Conservation (phyloP, 345 rosid genomes). For the Eucalyptus tenuipes region DNA sequence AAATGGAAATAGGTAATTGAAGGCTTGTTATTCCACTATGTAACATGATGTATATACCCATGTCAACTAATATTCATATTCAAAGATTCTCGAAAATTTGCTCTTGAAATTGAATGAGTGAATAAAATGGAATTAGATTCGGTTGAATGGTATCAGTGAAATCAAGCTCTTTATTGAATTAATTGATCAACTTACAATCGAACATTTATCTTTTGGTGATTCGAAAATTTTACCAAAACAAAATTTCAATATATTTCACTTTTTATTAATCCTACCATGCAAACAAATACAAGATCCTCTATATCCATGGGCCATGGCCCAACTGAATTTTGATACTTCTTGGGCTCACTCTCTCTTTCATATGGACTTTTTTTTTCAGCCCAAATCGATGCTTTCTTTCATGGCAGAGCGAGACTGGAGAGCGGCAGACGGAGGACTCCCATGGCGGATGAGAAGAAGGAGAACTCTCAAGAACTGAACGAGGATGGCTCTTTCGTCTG, state of each 20-base stretch:
- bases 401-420: background rate
- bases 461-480: background rate
- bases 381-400: background rate
- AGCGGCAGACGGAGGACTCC: background rate
- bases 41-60: background rate
- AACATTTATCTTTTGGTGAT: background rate
- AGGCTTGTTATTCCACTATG: background rate
- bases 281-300: background rate
- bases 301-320: background rate
- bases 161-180: background rate
- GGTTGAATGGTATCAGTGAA: fast-evolving
- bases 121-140: background rate
- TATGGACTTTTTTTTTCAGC: background rate
- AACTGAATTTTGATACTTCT: background rate
- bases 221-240: background rate
- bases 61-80: background rate
- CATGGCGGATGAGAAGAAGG: background rate
- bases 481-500: slow-evolving; percentile 43
- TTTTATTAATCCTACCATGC: background rate
- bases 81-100: fast-evolving
- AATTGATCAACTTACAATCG: background rate
- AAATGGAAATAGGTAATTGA: background rate
- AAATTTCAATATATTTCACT: background rate
- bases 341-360: background rate
- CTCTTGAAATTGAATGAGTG: background rate